Conservation (phyloP, 2,329 filamentous ascomycete species). For the Claviceps maximensis region DNA sequence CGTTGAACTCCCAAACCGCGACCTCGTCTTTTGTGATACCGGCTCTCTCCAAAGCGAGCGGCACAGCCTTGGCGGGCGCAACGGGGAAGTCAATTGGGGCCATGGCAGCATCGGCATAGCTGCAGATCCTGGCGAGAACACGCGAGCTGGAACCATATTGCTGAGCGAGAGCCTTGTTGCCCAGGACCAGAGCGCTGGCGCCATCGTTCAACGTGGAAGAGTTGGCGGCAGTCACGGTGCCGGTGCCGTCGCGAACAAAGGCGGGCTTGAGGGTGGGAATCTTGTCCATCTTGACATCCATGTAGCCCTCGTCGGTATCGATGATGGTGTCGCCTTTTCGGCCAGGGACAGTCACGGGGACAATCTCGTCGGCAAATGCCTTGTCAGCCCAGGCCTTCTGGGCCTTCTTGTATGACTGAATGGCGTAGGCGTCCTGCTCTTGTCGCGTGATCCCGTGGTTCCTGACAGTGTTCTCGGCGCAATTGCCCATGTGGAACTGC, state of each 20-base stretch:
- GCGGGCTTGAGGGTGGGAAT: conserved; percentile 78
- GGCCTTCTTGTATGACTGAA: conserved; percentile 76
- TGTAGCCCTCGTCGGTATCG: conserved; percentile 76
- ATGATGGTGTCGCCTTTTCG: conserved; percentile 74
- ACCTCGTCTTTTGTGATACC: conserved; percentile 88
- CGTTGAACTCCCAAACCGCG: conserved; percentile 95
- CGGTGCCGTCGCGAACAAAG: conserved; percentile 73
- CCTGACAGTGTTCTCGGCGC: conserved; percentile 88
- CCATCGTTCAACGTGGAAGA: conserved; percentile 91
- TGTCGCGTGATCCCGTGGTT: conserved; percentile 69
- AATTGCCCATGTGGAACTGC: conserved; percentile 95
- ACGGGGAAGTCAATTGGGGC: conserved; percentile 91
- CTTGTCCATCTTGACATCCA: conserved; percentile 78
- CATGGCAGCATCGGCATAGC: conserved; percentile 78
- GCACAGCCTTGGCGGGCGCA: conserved; percentile 83
- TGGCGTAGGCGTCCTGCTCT: conserved; percentile 83
- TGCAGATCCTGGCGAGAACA: conserved; percentile 75
- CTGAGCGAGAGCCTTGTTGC: conserved; percentile 65
- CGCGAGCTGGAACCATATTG: conserved; percentile 65
- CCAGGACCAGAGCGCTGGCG: conserved; percentile 77
- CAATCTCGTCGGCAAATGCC: conserved; percentile 81
- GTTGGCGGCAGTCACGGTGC: conserved; percentile 89
- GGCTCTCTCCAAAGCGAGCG: conserved; percentile 74
- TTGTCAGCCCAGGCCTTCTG: conserved; percentile 78
- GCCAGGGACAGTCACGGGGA: conserved; percentile 69